A percentile compares a stretch with the other conserved stretches of the same genome.
These are phyloP conservation scores for Daldinia bambusicola DNA, from an alignment of 495 filamentous ascomycete genomes.

Conservation along the genomic window DNA sequence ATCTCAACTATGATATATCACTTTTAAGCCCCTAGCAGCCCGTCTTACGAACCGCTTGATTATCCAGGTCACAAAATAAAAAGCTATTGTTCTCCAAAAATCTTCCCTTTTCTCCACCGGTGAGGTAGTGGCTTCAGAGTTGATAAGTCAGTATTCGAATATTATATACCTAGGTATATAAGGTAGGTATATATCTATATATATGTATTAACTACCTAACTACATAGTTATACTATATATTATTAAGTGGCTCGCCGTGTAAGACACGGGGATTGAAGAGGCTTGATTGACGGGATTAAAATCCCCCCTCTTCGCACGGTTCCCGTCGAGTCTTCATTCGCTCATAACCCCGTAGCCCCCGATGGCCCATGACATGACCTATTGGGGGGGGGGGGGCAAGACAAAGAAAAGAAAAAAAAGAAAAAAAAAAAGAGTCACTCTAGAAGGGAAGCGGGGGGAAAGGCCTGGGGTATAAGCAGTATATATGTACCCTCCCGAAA, in stretches of 20 bases:
- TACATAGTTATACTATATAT: slow-evolving; percentile 7
- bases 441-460: no score
- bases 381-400: slow-evolving; percentile 4
- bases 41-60: slow-evolving; percentile 29
- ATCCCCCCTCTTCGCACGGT: slow-evolving; percentile 12
- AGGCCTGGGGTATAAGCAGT: slow-evolving; percentile 1
- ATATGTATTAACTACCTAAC: no score
- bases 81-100: slow-evolving; percentile 26
- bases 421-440: not conserved
- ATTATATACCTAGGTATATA: not conserved
- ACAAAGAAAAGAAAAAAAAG: not conserved
- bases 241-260: slow-evolving; percentile 19
- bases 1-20: slow-evolving; percentile 42
- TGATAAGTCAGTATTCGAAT: slow-evolving; percentile 33
- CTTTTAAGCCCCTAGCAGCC: slow-evolving; percentile 38
- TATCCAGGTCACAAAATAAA: slow-evolving; percentile 18
- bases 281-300: slow-evolving; percentile 7
- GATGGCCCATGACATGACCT: not conserved
- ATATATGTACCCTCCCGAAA: slow-evolving; percentile 6
- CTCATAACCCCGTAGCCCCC: not conserved
- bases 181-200: no score
- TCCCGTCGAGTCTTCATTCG: slow-evolving; percentile 18
- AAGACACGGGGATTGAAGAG: slow-evolving; percentile 22
- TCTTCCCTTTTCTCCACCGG: slow-evolving; percentile 24
- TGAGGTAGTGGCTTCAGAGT: slow-evolving; percentile 25